A percentile compares a stretch with the other conserved stretches of the same genome.
phyloP scores from a whole-genome alignment of 2,329 filamentous ascomycete genomes.

The Paraphoma sp. region DNA sequence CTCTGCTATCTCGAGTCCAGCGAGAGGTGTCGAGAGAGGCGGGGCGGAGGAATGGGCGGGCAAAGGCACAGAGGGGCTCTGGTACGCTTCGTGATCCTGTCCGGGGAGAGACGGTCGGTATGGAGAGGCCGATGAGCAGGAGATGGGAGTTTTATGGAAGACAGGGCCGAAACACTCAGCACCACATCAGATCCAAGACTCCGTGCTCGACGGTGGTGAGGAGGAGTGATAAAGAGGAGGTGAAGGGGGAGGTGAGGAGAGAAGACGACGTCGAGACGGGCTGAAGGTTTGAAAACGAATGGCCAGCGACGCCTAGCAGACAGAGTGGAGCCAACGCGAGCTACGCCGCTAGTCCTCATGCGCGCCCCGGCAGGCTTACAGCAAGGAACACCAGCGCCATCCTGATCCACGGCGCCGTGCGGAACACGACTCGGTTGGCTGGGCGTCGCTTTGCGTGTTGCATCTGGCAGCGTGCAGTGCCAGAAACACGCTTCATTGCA shows the following conservation, averaged over 20 bases:
- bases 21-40: slow-evolving; percentile 29
- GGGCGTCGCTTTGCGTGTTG: slow-evolving; percentile 31
- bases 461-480: slow-evolving; percentile 34
- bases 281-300: slow-evolving; percentile 44
- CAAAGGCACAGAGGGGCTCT: slow-evolving; percentile 33
- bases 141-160: slow-evolving; percentile 46
- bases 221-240: slow-evolving; percentile 36
- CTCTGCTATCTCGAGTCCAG: slow-evolving; percentile 40
- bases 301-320: slow-evolving; percentile 41
- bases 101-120: slow-evolving; percentile 43
- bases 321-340: slow-evolving; percentile 15
- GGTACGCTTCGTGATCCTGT: slow-evolving; percentile 43
- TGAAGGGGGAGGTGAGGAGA: slow-evolving; percentile 22
- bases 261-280: slow-evolving; percentile 41
- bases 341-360: slow-evolving; percentile 28
- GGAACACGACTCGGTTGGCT: slow-evolving; percentile 28
- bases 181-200: slow-evolving; percentile 49
- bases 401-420: slow-evolving; percentile 15
- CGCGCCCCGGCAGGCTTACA: slow-evolving; percentile 29
- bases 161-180: slow-evolving; percentile 42
- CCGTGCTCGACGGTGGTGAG: slow-evolving; percentile 47
- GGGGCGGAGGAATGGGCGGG: slow-evolving; percentile 25
- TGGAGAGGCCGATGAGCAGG: slow-evolving; percentile 43
- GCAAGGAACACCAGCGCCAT: slow-evolving; percentile 42
- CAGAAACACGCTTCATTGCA: slow-evolving; percentile 43